Evolutionary conservation across 2,329 filamentous ascomycete genomes (phyloP).

Genomic region (Arachnopeziza araneosa): DNA sequence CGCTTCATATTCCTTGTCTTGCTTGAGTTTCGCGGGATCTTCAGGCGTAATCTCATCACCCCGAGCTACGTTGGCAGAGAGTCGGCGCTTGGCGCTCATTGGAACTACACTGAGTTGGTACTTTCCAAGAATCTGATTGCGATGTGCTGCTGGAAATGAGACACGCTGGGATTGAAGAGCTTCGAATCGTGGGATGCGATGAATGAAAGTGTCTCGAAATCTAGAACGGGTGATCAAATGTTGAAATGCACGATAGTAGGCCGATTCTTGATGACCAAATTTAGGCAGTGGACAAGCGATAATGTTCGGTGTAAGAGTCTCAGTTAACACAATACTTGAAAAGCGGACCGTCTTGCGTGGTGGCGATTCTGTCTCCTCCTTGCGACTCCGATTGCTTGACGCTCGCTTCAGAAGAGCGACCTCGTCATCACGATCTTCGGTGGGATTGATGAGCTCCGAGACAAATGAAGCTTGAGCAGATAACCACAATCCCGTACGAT

Average conservation of each 20-base stretch:
- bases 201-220: slow-evolving; percentile 72
- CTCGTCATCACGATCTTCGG: slow-evolving; percentile 36
- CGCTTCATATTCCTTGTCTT: slow-evolving; percentile 76
- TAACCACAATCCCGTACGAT: slow-evolving; percentile 84
- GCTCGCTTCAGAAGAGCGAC: slow-evolving; percentile 29
- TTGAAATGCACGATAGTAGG: slow-evolving; percentile 86
- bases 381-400: slow-evolving; percentile 24
- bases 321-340: slow-evolving; percentile 39
- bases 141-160: slow-evolving; percentile 65
- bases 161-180: slow-evolving; percentile 79
- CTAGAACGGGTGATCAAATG: slow-evolving; percentile 62
- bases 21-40: slow-evolving; percentile 56
- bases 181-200: slow-evolving; percentile 80
- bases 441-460: slow-evolving; percentile 56
- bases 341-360: slow-evolving; percentile 75
- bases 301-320: background rate
- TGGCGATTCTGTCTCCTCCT: slow-evolving; percentile 14
- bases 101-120: slow-evolving; percentile 70
- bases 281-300: slow-evolving; percentile 44
- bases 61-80: slow-evolving; percentile 66
- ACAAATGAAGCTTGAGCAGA: slow-evolving; percentile 75
- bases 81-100: slow-evolving; percentile 64
- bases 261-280: slow-evolving; percentile 58
- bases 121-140: slow-evolving; percentile 77
- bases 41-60: slow-evolving; percentile 61